A percentile compares a stretch with the other conserved stretches of the same genome.
Conservation (phyloP, 306 rosid species). For the Hylodesmum podocarpum region DNA sequence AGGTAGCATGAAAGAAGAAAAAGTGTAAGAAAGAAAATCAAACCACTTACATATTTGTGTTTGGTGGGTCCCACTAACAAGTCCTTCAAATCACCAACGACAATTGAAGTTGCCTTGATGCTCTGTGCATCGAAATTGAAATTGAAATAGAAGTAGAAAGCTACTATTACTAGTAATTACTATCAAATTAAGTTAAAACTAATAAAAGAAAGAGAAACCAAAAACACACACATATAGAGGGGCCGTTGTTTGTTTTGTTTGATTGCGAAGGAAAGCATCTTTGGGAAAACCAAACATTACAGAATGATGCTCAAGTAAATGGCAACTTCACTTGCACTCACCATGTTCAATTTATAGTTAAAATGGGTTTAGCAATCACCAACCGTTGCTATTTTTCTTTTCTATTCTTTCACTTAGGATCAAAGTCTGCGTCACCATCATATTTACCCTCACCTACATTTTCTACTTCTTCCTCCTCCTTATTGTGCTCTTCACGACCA, state of each 20-base stretch:
- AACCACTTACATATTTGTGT: neutral
- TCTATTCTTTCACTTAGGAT: slow-evolving; percentile 65
- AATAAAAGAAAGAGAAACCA: neutral
- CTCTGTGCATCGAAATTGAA: neutral
- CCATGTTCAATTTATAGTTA: slow-evolving; percentile 31
- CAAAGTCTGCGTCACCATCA: slow-evolving; percentile 65
- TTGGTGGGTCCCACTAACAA: neutral
- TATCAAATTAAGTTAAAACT: neutral
- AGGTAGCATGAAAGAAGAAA: neutral
- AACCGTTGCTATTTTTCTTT: slow-evolving; percentile 47
- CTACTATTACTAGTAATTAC: neutral
- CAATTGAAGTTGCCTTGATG: neutral
- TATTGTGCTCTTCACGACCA: slow-evolving; percentile 51
- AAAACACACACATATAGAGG: neutral
- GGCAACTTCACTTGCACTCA: slow-evolving; percentile 9
- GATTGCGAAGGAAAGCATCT: slow-evolving; percentile 23
- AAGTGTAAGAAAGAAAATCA: neutral
- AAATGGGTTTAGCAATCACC: slow-evolving; percentile 65
- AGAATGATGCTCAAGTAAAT: slow-evolving; percentile 28
- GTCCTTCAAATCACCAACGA: neutral
- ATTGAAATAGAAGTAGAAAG: no score
- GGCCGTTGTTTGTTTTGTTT: slow-evolving; percentile 20
- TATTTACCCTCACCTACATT: neutral
- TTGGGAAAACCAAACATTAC: neutral
- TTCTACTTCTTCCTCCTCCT: slow-evolving; percentile 10